Evolutionary conservation across 805 yeast genomes (phyloP).

Genomic region (Candida manassasensis): DNA sequence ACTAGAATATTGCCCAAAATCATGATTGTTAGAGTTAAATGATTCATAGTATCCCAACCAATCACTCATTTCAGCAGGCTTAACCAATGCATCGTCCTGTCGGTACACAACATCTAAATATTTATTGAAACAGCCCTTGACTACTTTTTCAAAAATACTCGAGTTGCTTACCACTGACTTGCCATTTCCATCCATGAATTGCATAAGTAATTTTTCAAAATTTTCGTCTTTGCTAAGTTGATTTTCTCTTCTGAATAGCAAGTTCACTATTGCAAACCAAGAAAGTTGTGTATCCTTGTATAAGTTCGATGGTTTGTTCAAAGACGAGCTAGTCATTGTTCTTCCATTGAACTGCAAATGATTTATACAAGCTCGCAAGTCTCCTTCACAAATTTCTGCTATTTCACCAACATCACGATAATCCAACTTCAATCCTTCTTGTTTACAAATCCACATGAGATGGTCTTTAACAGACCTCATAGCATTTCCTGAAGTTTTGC

Average conservation of each 20-base stretch:
- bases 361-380: conserved; percentile 80
- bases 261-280: conserved; percentile 64
- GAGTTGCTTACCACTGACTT: conserved; percentile 29
- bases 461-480: conserved; percentile 33
- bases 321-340: conserved; percentile 12
- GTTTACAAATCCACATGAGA: conserved; percentile 44
- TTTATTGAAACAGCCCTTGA: conserved; percentile 65
- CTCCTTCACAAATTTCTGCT: conserved; percentile 70
- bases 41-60: conserved; percentile 74
- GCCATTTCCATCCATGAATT: conserved; percentile 39
- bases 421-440: conserved; percentile 49
- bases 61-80: conserved; percentile 61
- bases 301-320: conserved; percentile 10
- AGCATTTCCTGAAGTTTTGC: conserved; percentile 32
- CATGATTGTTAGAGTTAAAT: conserved; percentile 33
- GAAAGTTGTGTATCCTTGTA: conserved; percentile 57
- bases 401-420: conserved; percentile 57
- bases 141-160: conserved; percentile 56
- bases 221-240: conserved; percentile 43
- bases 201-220: conserved; percentile 42
- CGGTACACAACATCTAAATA: conserved; percentile 57
- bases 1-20: conserved; percentile 49
- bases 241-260: conserved; percentile 52
- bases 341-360: conserved; percentile 61
- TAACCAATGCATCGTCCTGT: conserved; percentile 56